phyloP scores from a whole-genome alignment of 1,284 basidiomycete species.

The Moesziomyces parantarcticus region DNA sequence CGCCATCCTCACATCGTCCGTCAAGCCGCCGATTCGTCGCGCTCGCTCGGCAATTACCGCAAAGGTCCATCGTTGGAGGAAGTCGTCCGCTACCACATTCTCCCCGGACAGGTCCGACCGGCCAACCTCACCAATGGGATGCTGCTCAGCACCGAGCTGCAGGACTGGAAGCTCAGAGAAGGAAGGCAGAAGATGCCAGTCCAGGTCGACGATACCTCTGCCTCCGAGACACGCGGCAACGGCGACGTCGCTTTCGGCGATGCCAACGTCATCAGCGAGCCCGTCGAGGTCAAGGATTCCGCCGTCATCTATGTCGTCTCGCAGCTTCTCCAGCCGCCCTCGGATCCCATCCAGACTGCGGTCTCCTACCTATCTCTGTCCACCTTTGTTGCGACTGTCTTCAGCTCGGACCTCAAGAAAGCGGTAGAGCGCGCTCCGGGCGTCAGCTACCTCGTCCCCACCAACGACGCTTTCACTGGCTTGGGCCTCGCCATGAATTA shows the following conservation, averaged over 20 bases:
- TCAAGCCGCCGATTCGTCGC: neutral
- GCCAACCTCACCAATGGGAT: conserved; percentile 41
- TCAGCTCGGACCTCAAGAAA: conserved; percentile 67
- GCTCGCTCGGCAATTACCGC: conserved; percentile 5
- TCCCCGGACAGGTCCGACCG: conserved; percentile 46
- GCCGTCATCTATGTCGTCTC: conserved; percentile 91
- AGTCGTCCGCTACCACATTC: conserved; percentile 61
- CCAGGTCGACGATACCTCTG: conserved; percentile 66
- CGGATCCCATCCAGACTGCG: conserved; percentile 82
- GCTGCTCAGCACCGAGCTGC: conserved; percentile 59
- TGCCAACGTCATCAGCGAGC: conserved; percentile 81
- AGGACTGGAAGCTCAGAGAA: conserved; percentile 63
- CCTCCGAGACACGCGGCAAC: conserved; percentile 39
- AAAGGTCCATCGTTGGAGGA: conserved; percentile 43
- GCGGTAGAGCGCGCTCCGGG: conserved; percentile 71
- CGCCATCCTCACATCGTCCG: neutral
- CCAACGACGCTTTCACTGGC: conserved; percentile 85
- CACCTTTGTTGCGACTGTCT: conserved; percentile 80
- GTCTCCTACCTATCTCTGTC: conserved; percentile 85
- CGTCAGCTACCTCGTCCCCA: conserved; percentile 86
- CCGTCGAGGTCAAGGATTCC: conserved; percentile 77
- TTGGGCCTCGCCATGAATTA: conserved; percentile 90
- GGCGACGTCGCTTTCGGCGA: conserved; percentile 80
- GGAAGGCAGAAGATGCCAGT: conserved; percentile 68
- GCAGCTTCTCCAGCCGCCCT: conserved; percentile 82